Base-by-base conservation (phyloP, 768 basidiomycete genomes). In the Sporobolomyces phaffii region DNA sequence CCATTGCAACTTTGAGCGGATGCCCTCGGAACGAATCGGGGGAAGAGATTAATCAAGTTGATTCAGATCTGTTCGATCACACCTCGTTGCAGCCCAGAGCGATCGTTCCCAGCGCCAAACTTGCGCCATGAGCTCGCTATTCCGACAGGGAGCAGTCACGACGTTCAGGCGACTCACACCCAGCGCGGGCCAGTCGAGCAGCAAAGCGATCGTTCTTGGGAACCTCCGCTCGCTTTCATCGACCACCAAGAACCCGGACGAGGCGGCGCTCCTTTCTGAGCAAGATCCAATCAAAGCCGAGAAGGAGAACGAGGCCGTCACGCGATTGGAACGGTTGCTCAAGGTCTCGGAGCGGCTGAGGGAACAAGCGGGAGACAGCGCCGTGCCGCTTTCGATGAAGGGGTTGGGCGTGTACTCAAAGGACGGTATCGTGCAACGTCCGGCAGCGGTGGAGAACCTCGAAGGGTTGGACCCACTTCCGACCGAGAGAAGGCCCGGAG, bases 251-350 rank as follows among this genome's bases (percentile, higher is more conserved):
- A 41, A 47, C 41, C 52, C 52, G 0, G 22, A 48, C 17, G 10
- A 38, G 10, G 10, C 38, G 38, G 10, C 60, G 15, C 60, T 61
- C n/a, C 53, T 67, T n/a, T 44, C 47, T 10, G 60, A 61, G 5
- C 65, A 67, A 22, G 18, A 8, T 18, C 11, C 53, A 10, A 22
- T 51, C 40, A 34, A 57, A 29, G 54, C 65, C 1, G 41, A 41
- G 7, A 36, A 24, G 20, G 63, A 65, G 36, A 14, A 26, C 22
- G 61, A 62, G 22, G 31, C 40, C 17, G 48, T 65, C 6, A 45
- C 53, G 2, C 58, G 68, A 22, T 45, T 69, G n/a, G 53, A 61
- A n/a, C 29, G 59, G 1, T 43, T 69, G 7, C 44, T 69, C 31
- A 17, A 33, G 0, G 41, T 69, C 1, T 38, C 60, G 13, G 65